phyloP scores from a whole-genome alignment of 306 rosid species.

The Astragalus membranaceus region DNA sequence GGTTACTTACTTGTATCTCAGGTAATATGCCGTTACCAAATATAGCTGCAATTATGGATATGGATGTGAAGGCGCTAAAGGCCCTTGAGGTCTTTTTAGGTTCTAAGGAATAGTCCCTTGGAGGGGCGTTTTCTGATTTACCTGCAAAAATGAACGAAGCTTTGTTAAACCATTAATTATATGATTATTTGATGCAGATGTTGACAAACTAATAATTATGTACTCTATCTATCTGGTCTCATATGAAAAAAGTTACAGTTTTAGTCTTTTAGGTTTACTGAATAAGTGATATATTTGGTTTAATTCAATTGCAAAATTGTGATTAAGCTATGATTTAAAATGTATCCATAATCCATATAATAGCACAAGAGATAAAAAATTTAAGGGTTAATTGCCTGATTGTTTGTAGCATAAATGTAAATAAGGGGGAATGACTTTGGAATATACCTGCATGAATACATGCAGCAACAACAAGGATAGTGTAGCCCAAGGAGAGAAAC shows the following conservation, averaged over 20 bases:
- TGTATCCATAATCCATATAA: too few species aligned
- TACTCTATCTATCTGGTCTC: too few species aligned
- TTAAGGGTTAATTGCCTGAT: background rate
- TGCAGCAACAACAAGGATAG: slow-evolving; percentile 62
- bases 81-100: slow-evolving; percentile 39
- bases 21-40: slow-evolving; percentile 94
- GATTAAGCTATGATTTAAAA: too few species aligned
- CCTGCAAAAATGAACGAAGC: slow-evolving; percentile 33
- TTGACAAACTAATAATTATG: background rate
- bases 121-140: slow-evolving; percentile 41
- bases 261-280: too few species aligned
- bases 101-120: slow-evolving; percentile 63
- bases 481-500: slow-evolving; percentile 73
- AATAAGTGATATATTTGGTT: too few species aligned
- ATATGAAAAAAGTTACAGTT: too few species aligned
- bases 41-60: slow-evolving; percentile 84
- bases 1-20: slow-evolving; percentile 86
- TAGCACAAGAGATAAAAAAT: too few species aligned
- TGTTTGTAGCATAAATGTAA: background rate
- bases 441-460: slow-evolving; percentile 69
- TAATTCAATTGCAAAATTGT: too few species aligned
- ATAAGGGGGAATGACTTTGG: background rate
- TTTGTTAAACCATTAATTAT: background rate
- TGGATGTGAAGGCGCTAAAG: slow-evolving; percentile 80
- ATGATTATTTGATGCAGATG: too few species aligned